These are phyloP conservation scores for Sarcocystis neurona DNA, from an alignment of 169 alveolate genomes.

Conservation along the genomic window DNA sequence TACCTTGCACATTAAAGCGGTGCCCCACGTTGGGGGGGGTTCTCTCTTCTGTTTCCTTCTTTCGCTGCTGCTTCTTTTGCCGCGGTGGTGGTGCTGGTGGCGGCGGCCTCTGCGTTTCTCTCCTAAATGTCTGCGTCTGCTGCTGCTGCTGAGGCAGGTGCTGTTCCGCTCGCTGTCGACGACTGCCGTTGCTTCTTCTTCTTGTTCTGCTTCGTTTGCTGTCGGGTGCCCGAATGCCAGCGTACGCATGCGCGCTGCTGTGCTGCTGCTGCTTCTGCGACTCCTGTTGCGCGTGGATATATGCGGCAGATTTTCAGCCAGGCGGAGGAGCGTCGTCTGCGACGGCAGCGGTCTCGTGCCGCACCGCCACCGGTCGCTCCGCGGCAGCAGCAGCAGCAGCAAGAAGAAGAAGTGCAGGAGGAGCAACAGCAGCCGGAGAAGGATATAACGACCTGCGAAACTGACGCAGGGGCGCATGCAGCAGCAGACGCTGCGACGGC, in stretches of 20 bases:
- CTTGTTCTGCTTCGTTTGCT: no score
- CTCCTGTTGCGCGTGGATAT: background rate
- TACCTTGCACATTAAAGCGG: no score
- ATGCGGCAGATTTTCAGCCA: slow-evolving; percentile 16
- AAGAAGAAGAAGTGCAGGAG: background rate
- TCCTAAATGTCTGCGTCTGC: no score
- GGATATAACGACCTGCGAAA: background rate
- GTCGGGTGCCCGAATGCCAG: no score
- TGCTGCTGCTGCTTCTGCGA: background rate
- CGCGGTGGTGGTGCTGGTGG: no score
- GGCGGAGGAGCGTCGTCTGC: slow-evolving; percentile 27
- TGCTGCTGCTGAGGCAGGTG: background rate
- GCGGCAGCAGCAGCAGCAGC: background rate
- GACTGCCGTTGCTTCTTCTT: background rate
- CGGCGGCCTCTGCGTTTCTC: no score
- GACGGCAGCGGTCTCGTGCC: slow-evolving; percentile 2
- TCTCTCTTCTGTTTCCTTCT: no score
- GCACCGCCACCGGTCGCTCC: slow-evolving; percentile 8
- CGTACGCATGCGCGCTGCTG: no score
- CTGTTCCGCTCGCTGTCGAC: background rate
- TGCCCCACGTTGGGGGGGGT: no score
- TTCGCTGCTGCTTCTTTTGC: no score
- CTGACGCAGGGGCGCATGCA: background rate
- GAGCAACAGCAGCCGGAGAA: background rate
- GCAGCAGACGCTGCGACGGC: no score